These are phyloP conservation scores for Phaeodactylum tricornutum DNA, from an alignment of 108 stramenopile species.

Conservation along the genomic window DNA sequence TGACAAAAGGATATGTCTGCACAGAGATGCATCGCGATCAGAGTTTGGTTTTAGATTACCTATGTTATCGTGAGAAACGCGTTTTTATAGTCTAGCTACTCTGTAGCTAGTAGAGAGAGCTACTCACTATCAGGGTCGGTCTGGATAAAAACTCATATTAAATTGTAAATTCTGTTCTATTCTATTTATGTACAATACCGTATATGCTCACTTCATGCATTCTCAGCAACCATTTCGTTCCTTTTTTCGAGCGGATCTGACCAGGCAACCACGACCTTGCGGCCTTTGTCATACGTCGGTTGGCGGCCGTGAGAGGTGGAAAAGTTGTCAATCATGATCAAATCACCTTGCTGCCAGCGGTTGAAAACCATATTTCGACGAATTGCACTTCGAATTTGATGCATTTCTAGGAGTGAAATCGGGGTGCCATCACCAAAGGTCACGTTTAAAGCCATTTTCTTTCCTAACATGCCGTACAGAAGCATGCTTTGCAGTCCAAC, in stretches of 20 bases:
- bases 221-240: constrained; percentile 1
- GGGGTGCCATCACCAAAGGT: constrained; percentile 20
- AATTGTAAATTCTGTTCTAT: too few species aligned
- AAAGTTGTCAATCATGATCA: constrained; percentile 31
- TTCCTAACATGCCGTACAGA: constrained; percentile 13
- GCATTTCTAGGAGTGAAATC: constrained; percentile 20
- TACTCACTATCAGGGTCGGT: too few species aligned
- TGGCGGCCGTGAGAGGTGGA: constrained; percentile 24
- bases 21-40: too few species aligned
- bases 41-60: too few species aligned
- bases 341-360: constrained; percentile 27
- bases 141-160: too few species aligned
- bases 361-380: constrained; percentile 32
- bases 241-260: constrained; percentile 13
- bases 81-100: too few species aligned
- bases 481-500: constrained; percentile 2
- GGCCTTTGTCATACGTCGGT: constrained; percentile 23
- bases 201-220: too few species aligned
- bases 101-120: too few species aligned
- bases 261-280: constrained; percentile 25
- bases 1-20: too few species aligned
- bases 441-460: constrained; percentile 13
- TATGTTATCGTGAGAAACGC: too few species aligned
- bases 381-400: constrained; percentile 22
- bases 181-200: too few species aligned